phyloP scores from a whole-genome alignment of 805 yeast species.

The Pichia rugopelliculosa region DNA sequence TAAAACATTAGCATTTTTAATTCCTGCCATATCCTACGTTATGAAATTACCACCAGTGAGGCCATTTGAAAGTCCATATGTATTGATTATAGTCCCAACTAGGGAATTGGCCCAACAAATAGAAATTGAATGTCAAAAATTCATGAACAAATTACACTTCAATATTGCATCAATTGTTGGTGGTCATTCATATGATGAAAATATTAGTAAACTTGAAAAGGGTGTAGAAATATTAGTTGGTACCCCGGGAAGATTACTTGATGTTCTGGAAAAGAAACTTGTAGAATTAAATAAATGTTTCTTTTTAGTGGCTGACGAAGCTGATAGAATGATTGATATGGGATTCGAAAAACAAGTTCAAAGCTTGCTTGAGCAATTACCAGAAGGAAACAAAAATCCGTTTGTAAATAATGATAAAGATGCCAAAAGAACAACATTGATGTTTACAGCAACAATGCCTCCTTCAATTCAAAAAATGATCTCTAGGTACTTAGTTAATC shows the following conservation, averaged over 20 bases:
- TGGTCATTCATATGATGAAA: conserved; percentile 72
- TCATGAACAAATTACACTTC: conserved; percentile 28
- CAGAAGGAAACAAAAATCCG: conserved; percentile 36
- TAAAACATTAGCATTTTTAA: conserved; percentile 74
- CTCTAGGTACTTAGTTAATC: conserved; percentile 49
- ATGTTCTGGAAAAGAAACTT: conserved; percentile 64
- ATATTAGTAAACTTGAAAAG: conserved; percentile 47
- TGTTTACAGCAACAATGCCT: conserved; percentile 95
- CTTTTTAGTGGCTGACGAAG: conserved; percentile 81
- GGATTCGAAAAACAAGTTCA: conserved; percentile 83
- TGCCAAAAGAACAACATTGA: conserved; percentile 57
- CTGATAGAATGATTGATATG: conserved; percentile 92
- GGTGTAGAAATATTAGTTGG: conserved; percentile 82
- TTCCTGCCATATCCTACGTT: conserved; percentile 62
- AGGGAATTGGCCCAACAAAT: conserved; percentile 91
- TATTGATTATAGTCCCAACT: conserved; percentile 80
- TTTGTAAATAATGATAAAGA: conserved; percentile 23
- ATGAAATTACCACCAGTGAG: conserved; percentile 39
- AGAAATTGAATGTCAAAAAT: conserved; percentile 47
- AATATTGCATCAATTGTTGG: conserved; percentile 70
- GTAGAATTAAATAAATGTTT: conserved; percentile 53
- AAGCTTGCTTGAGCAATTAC: conserved; percentile 49
- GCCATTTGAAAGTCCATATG: conserved; percentile 59
- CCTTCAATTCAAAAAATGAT: conserved; percentile 62
- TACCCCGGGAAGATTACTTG: conserved; percentile 89